Conservation (phyloP, 1,139 yeast species). For the Pichia sp. region DNA sequence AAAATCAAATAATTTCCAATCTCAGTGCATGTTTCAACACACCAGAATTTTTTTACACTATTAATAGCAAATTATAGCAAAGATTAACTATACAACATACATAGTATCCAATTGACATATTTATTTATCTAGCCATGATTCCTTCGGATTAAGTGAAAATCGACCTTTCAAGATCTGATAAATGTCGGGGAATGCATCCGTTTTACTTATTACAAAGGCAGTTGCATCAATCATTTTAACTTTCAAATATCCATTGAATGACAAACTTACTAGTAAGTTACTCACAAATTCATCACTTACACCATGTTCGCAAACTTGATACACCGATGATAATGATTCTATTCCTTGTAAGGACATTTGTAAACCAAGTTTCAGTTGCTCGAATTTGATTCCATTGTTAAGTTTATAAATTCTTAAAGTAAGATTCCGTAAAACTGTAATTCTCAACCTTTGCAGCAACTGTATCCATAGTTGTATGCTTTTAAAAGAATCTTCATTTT, state of each 20-base stretch:
- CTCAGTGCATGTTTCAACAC: too few species aligned
- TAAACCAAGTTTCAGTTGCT: constrained; percentile 17
- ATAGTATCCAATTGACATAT: too few species aligned
- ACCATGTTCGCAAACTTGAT: constrained; percentile 4
- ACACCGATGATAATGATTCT: neutral
- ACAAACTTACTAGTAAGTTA: constrained; percentile 41
- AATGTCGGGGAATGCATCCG: constrained; percentile 40
- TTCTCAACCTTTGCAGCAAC: constrained; percentile 35
- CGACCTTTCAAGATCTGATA: constrained; percentile 31
- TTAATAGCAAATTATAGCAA: too few species aligned
- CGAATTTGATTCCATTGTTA: constrained; percentile 13
- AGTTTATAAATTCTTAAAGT: constrained; percentile 27
- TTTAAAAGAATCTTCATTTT: constrained; percentile 34
- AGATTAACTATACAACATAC: too few species aligned
- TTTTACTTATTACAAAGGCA: constrained; percentile 42
- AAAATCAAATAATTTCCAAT: too few species aligned
- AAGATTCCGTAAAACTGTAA: constrained; percentile 43
- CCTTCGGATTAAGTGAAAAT: constrained; percentile 21
- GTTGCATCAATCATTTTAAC: constrained; percentile 46
- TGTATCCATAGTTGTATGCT: constrained; percentile 32
- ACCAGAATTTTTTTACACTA: too few species aligned
- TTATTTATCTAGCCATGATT: constrained; percentile 24
- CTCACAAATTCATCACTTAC: constrained; percentile 29
- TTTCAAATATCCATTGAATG: constrained; percentile 46
- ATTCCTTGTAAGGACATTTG: constrained; percentile 14